Conservation (phyloP, 768 basidiomycete species). For the Auricularia sp. region DNA sequence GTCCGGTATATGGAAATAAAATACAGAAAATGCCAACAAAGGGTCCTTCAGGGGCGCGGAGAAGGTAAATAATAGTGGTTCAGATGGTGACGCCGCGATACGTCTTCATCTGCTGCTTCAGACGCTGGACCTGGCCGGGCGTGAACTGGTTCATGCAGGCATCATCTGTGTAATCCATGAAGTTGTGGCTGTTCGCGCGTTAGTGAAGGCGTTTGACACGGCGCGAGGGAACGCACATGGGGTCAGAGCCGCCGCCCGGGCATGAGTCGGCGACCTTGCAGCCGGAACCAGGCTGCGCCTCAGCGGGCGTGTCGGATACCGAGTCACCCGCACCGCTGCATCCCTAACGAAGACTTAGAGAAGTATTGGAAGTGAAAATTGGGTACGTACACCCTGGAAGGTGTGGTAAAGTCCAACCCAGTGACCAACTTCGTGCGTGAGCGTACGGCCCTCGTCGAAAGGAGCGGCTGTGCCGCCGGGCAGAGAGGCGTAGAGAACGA, state of each 20-base stretch:
- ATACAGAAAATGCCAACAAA: too few species aligned
- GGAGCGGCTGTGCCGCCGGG: background rate
- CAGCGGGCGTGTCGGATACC: slow-evolving; percentile 35
- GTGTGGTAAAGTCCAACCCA: slow-evolving; percentile 13
- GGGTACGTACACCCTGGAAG: slow-evolving; percentile 4
- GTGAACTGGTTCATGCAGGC: slow-evolving; percentile 44
- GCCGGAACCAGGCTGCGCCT: slow-evolving; percentile 29
- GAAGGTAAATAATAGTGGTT: background rate
- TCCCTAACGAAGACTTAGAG: slow-evolving; percentile 29
- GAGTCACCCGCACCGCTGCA: slow-evolving; percentile 31
- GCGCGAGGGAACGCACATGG: slow-evolving; percentile 16
- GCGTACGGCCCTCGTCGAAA: slow-evolving; percentile 6
- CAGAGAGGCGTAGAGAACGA: background rate
- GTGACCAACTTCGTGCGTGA: slow-evolving; percentile 16
- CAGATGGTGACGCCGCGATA: slow-evolving; percentile 31
- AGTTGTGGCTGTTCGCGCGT: slow-evolving; percentile 26
- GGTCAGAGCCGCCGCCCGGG: slow-evolving; percentile 24
- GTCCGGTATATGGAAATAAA: too few species aligned
- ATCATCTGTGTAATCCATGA: slow-evolving; percentile 46
- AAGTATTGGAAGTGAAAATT: background rate
- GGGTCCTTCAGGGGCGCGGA: too few species aligned
- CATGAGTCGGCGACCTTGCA: slow-evolving; percentile 27
- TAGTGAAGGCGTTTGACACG: too few species aligned
- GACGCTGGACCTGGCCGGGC: slow-evolving; percentile 28
- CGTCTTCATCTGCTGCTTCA: slow-evolving; percentile 33